These are phyloP conservation scores for Suaeda aralocaspica DNA, from an alignment of 148 eudicot species.

Conservation along the genomic window DNA sequence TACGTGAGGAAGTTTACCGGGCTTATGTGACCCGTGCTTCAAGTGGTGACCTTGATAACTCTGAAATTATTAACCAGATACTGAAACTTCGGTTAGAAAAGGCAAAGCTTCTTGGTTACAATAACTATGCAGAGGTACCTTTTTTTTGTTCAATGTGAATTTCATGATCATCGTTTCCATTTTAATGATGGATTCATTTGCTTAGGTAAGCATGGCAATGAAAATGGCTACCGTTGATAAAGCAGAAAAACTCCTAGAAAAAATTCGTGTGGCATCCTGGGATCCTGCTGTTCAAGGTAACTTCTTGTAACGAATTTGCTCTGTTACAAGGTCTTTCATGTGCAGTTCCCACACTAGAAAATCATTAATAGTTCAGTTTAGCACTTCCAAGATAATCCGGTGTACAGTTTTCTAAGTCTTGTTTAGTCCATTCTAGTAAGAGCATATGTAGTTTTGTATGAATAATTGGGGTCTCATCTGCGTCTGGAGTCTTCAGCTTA, in stretches of 20 bases:
- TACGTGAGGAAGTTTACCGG: conserved; percentile 94
- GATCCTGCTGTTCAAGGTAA: conserved; percentile 87
- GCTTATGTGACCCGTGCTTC: conserved; percentile 93
- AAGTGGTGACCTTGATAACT: conserved; percentile 86
- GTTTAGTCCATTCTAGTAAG: too few relatives aligned
- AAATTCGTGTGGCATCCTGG: conserved; percentile 94
- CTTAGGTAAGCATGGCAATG: conserved; percentile 97
- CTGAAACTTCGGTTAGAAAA: conserved; percentile 83
- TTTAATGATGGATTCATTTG: conserved; percentile 19
- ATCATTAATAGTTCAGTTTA: too few relatives aligned
- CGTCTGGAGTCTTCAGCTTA: too few relatives aligned
- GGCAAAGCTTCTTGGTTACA: conserved; percentile 92
- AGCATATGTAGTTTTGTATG: too few relatives aligned
- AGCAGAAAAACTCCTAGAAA: conserved; percentile 90
- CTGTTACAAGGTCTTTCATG: neutral
- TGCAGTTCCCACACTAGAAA: neutral
- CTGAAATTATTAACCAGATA: conserved; percentile 74
- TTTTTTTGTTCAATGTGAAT: neutral
- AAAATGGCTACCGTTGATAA: conserved; percentile 96
- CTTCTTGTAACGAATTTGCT: neutral
- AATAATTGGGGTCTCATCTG: too few relatives aligned
- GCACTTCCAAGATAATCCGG: too few relatives aligned
- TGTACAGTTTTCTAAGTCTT: too few relatives aligned
- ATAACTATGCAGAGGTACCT: conserved; percentile 88
- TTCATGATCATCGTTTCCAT: neutral